A percentile compares a stretch with the other conserved stretches of the same genome.
These are phyloP conservation scores for Globisporangium polare DNA, from an alignment of 352 stramenopile species.

Conservation along the genomic window DNA sequence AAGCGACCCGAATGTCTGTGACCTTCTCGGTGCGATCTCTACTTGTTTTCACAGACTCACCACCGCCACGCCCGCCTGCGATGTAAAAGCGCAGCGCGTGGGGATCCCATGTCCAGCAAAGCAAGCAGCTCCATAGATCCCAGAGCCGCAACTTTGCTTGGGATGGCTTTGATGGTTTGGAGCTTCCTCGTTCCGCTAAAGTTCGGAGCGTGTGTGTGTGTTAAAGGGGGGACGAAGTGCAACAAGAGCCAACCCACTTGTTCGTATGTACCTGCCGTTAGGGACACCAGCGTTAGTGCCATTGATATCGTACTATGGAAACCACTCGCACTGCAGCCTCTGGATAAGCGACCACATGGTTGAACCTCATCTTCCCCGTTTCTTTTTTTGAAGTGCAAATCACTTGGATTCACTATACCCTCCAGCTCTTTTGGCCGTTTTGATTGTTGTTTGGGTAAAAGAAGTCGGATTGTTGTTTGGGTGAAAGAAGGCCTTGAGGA, in stretches of 20 bases:
- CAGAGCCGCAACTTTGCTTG: background rate
- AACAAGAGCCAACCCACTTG: background rate
- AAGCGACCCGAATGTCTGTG: too few relatives aligned
- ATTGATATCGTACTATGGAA: too few relatives aligned
- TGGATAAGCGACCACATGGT: background rate
- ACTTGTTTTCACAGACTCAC: background rate
- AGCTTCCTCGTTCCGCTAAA: background rate
- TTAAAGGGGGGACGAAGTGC: background rate
- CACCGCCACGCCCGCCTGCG: too few relatives aligned
- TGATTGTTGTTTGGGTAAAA: background rate
- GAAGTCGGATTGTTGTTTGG: background rate
- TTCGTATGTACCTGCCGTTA: background rate
- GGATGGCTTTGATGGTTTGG: background rate
- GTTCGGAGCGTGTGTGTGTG: background rate
- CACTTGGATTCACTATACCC: background rate
- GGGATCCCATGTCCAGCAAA: too few relatives aligned
- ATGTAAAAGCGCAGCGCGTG: background rate
- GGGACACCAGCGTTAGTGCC: too few relatives aligned
- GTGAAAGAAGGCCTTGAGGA: background rate
- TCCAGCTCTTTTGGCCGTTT: background rate
- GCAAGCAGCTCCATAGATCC: too few relatives aligned
- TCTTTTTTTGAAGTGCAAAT: slow-evolving; percentile 1
- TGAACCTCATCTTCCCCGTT: background rate
- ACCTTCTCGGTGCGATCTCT: background rate
- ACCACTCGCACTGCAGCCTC: background rate